Evolutionary conservation across 2,329 filamentous ascomycete species (phyloP).

Genomic region (Teratosphaeria viscida): DNA sequence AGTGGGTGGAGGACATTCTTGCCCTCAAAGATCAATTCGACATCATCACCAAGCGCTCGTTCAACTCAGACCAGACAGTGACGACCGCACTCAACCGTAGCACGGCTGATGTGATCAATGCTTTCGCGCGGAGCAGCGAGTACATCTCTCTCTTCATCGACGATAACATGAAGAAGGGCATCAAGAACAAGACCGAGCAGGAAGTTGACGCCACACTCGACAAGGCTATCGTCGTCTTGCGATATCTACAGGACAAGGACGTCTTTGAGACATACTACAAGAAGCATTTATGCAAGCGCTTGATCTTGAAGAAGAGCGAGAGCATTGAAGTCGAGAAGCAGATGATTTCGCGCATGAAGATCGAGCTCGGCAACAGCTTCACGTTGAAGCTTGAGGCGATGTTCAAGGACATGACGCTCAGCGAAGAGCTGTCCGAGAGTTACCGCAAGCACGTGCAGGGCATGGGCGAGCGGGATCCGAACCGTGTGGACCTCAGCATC

Average conservation of each 20-base stretch:
- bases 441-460: slow-evolving; percentile 63
- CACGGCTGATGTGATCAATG: slow-evolving; percentile 87
- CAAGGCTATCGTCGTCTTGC: slow-evolving; percentile 77
- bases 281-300: slow-evolving; percentile 79
- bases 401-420: slow-evolving; percentile 92
- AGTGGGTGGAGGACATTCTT: slow-evolving; percentile 90
- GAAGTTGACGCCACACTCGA: slow-evolving; percentile 79
- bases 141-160: slow-evolving; percentile 95
- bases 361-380: slow-evolving; percentile 89
- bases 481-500: slow-evolving; percentile 67
- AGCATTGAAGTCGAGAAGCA: slow-evolving; percentile 88
- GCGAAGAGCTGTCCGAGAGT: slow-evolving; percentile 65
- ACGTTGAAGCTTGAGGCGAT: slow-evolving; percentile 90
- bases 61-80: slow-evolving; percentile 63
- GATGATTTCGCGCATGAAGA: slow-evolving; percentile 95
- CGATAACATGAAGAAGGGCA: slow-evolving; percentile 86
- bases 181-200: slow-evolving; percentile 81
- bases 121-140: slow-evolving; percentile 72
- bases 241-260: slow-evolving; percentile 85
- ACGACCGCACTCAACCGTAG: slow-evolving; percentile 77
- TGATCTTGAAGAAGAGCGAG: slow-evolving; percentile 81
- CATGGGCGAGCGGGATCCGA: slow-evolving; percentile 46
- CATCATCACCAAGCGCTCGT: slow-evolving; percentile 61
- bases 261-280: slow-evolving; percentile 97
- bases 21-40: slow-evolving; percentile 84